phyloP scores from a whole-genome alignment of 1,284 basidiomycete species.

The Testicularia cyperi region DNA sequence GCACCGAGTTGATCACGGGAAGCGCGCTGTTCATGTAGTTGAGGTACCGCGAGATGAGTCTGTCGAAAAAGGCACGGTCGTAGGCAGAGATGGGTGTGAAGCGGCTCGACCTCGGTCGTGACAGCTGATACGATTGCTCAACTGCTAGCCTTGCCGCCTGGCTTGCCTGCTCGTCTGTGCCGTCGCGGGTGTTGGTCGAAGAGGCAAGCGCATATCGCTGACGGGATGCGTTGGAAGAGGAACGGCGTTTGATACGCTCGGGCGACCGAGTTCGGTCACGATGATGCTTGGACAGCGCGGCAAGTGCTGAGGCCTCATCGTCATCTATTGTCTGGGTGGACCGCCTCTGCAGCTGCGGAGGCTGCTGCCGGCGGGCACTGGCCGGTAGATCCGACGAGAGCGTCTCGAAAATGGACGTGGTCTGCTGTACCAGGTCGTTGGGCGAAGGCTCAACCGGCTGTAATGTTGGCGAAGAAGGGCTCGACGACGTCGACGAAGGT shows the following conservation, averaged over 20 bases:
- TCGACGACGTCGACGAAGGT: slow-evolving; percentile 2
- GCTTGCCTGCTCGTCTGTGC: too few species aligned
- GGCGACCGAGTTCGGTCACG: slow-evolving; percentile 19
- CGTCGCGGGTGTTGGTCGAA: too few species aligned
- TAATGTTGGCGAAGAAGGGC: slow-evolving; percentile 4
- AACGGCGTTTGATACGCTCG: slow-evolving; percentile 15
- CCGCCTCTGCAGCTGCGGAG: background rate
- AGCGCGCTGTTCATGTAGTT: slow-evolving; percentile 36
- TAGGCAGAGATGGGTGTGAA: slow-evolving; percentile 20
- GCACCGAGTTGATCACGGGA: slow-evolving; percentile 22
- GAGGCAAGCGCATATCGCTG: too few species aligned
- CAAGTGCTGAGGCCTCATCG: slow-evolving; percentile 23
- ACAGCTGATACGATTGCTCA: too few species aligned
- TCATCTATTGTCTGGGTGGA: slow-evolving; percentile 20
- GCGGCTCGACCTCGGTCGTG: slow-evolving; percentile 13
- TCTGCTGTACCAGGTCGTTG: slow-evolving; percentile 35
- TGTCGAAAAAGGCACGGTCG: slow-evolving; percentile 26
- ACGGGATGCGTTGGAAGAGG: slow-evolving; percentile 33
- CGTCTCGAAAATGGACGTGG: slow-evolving; percentile 33
- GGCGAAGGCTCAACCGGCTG: slow-evolving; percentile 11
- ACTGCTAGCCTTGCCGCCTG: too few species aligned
- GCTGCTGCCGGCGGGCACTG: slow-evolving; percentile 7
- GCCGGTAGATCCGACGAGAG: slow-evolving; percentile 24
- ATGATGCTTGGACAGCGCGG: slow-evolving; percentile 20
- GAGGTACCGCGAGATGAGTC: slow-evolving; percentile 26